Evolutionary conservation across 306 rosid species (phyloP).

Genomic region (Sindora glabra): DNA sequence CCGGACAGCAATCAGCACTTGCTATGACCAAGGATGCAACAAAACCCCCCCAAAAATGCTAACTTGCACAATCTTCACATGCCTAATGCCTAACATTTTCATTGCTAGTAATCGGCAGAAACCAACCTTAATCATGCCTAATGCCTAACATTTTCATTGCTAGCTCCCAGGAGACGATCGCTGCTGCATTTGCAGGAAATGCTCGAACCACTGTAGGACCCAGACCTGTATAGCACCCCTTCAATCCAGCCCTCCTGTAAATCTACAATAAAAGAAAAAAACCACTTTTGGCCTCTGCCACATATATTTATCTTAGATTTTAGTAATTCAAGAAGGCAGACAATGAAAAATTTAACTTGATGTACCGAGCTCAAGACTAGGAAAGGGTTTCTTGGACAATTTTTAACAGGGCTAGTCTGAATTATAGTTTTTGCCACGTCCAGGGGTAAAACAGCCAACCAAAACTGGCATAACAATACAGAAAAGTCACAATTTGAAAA

Average conservation of each 20-base stretch:
- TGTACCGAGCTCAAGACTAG: conserved; percentile 59
- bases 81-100: too few relatives aligned
- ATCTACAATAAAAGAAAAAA: conserved; percentile 33
- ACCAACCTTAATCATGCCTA: conserved; percentile 36
- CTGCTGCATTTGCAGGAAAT: conserved; percentile 90
- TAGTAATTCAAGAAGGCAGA: neutral
- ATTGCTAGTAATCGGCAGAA: neutral
- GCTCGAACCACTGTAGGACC: conserved; percentile 82
- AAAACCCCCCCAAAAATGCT: too few relatives aligned
- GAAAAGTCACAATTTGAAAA: neutral
- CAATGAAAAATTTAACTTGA: neutral
- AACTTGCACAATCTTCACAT: too few relatives aligned
- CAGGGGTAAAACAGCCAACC: conserved; percentile 88
- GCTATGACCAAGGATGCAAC: too few relatives aligned
- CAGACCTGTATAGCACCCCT: conserved; percentile 83
- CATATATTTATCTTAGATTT: neutral
- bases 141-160: conserved; percentile 69
- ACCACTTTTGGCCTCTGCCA: conserved; percentile 1
- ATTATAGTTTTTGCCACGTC: conserved; percentile 91
- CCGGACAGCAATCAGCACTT: neutral
- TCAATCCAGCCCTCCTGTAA: conserved; percentile 60
- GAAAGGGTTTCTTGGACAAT: conserved; percentile 59
- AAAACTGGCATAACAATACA: conserved; percentile 46
- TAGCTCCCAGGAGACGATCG: conserved; percentile 88
- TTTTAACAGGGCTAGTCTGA: conserved; percentile 68